Evolutionary conservation across 139 green algal species (phyloP).

Genomic region (Edaphochlamys debaryana): DNA sequence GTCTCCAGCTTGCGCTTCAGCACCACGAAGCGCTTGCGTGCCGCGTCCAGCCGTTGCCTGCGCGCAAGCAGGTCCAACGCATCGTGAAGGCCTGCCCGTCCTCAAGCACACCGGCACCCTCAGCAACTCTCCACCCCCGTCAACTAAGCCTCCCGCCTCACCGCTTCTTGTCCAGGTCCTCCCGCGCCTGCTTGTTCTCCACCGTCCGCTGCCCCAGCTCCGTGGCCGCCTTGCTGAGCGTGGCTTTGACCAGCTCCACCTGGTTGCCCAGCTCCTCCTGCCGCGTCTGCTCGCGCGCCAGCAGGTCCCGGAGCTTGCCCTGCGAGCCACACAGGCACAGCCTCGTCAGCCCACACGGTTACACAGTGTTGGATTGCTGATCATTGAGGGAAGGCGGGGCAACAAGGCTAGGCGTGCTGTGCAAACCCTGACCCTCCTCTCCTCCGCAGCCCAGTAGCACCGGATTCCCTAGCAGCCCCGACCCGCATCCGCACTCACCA

Average conservation of each 20-base stretch:
- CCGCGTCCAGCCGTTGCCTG: conserved; percentile 50
- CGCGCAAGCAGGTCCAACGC: background rate
- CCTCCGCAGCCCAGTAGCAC: no score
- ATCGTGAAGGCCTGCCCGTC: background rate
- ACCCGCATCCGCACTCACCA: conserved; percentile 63
- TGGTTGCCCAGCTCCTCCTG: conserved; percentile 62
- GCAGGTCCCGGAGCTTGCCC: conserved; percentile 60
- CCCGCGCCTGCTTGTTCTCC: conserved; percentile 53
- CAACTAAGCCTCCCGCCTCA: no score
- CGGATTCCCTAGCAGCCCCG: no score
- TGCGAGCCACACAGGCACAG: no score
- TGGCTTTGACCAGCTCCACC: conserved; percentile 66
- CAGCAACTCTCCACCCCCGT: no score
- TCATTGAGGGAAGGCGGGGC: no score
- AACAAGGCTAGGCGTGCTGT: no score
- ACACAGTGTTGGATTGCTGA: no score
- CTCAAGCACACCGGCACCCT: no score
- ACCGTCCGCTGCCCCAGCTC: conserved; percentile 53
- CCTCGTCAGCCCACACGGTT: no score
- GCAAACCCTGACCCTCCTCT: no score
- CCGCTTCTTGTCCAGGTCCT: conserved; percentile 59
- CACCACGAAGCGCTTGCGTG: conserved; percentile 47
- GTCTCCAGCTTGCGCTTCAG: conserved; percentile 70
- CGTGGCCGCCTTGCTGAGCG: conserved; percentile 67
- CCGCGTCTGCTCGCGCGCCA: conserved; percentile 47